Evolutionary conservation across 2,329 filamentous ascomycete species (phyloP).

Genomic region (Fusarium floridanum): DNA sequence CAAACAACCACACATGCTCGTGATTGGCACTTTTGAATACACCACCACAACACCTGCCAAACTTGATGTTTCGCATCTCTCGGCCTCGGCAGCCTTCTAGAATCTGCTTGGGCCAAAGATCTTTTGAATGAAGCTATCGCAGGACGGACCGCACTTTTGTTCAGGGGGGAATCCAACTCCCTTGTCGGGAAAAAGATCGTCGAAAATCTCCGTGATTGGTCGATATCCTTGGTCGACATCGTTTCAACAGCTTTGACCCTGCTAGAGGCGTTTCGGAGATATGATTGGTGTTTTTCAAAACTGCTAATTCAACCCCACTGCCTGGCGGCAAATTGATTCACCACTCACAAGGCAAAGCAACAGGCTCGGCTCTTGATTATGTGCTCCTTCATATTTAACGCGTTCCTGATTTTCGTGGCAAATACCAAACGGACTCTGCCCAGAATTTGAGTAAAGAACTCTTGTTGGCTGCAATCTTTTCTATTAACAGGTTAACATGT

Average conservation of each 20-base stretch:
- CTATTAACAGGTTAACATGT: constrained; percentile 25
- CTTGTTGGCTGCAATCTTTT: constrained; percentile 26
- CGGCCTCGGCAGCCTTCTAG: background rate
- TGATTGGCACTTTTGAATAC: constrained; percentile 36
- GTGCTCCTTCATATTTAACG: constrained; percentile 27
- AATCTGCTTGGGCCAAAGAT: background rate
- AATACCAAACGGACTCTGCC: background rate
- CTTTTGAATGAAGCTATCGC: constrained; percentile 29
- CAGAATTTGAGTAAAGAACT: background rate
- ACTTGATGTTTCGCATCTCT: background rate
- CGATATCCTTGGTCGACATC: constrained; percentile 13
- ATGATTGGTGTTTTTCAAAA: constrained; percentile 18
- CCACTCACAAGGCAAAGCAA: constrained; percentile 27
- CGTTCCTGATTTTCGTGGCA: constrained; percentile 15
- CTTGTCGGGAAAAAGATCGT: constrained; percentile 33
- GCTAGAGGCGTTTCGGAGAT: background rate
- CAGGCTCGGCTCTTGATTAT: constrained; percentile 24
- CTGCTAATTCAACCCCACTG: constrained; percentile 35
- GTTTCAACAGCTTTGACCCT: constrained; percentile 19
- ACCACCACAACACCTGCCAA: background rate
- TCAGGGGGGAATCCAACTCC: constrained; percentile 38
- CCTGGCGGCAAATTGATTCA: constrained; percentile 31
- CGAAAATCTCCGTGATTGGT: constrained; percentile 18
- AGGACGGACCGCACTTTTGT: constrained; percentile 16
- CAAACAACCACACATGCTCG: constrained; percentile 9